phyloP scores from a whole-genome alignment of 2,329 filamentous ascomycete species.

The Dendrostoma leiphaemia region DNA sequence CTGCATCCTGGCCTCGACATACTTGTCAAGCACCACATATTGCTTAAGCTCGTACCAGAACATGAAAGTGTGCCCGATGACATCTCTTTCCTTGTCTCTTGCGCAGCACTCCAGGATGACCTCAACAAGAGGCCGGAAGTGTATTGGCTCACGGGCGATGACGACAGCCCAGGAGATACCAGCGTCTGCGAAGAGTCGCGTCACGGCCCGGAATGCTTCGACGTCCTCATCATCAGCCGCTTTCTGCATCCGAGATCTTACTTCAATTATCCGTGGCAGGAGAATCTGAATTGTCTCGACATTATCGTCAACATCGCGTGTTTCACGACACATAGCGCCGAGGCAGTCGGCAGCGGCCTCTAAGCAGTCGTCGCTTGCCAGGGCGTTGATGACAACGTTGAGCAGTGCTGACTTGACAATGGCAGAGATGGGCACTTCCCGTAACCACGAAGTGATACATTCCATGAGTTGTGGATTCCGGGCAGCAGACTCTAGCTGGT shows the following conservation, averaged over 20 bases:
- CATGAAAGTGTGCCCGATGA: constrained; percentile 88
- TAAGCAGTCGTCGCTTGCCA: constrained; percentile 74
- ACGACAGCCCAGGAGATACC: constrained; percentile 93
- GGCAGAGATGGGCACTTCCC: constrained; percentile 81
- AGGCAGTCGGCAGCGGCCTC: constrained; percentile 90
- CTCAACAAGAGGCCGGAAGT: constrained; percentile 85
- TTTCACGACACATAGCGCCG: constrained; percentile 88
- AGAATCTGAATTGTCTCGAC: constrained; percentile 77
- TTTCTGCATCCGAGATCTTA: constrained; percentile 74
- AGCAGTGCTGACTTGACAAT: constrained; percentile 85
- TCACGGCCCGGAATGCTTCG: constrained; percentile 84
- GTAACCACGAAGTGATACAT: constrained; percentile 94
- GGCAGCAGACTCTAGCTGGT: constrained; percentile 63
- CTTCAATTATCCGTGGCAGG: constrained; percentile 74
- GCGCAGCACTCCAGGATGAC: constrained; percentile 88
- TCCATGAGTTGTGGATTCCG: constrained; percentile 89
- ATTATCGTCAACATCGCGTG: constrained; percentile 88
- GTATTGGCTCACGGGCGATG: constrained; percentile 76
- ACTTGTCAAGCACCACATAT: constrained; percentile 87
- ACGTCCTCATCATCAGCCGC: constrained; percentile 77
- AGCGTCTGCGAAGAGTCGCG: constrained; percentile 86
- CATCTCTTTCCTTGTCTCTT: constrained; percentile 83
- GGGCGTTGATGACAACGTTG: constrained; percentile 73
- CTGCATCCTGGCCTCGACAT: constrained; percentile 75
- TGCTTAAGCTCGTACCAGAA: constrained; percentile 99